Percentiles rank a stretch among this genome's conserved stretches.
Conservation (phyloP, 495 filamentous ascomycete species). For the Penicillium cosmopolitanum region DNA sequence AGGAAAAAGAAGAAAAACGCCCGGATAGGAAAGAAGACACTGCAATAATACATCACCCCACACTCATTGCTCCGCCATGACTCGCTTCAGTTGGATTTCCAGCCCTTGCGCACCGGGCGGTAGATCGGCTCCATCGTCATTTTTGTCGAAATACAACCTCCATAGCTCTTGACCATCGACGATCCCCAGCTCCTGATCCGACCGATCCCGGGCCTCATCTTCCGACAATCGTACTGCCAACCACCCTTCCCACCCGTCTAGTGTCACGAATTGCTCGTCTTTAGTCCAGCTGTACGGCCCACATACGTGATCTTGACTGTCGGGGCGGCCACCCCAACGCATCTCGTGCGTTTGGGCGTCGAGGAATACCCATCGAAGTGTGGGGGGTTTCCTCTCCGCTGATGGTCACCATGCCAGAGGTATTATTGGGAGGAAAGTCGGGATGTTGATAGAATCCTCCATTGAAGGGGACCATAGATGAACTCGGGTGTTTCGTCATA, state of each 20-base stretch:
- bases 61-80: conserved; percentile 15
- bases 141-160: conserved; percentile 34
- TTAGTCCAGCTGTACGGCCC: conserved; percentile 37
- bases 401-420: conserved; percentile 28
- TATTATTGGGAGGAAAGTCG: conserved; percentile 29
- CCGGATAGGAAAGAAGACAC: background rate
- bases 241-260: conserved; percentile 34
- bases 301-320: conserved; percentile 28
- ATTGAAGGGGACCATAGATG: conserved; percentile 30
- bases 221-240: conserved; percentile 28
- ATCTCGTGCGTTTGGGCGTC: conserved; percentile 28
- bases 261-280: conserved; percentile 28
- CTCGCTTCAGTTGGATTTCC: conserved; percentile 31
- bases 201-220: conserved; percentile 18
- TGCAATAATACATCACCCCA: background rate
- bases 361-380: conserved; percentile 34
- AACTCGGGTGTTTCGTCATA: conserved; percentile 28
- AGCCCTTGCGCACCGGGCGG: conserved; percentile 26
- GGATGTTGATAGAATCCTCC: conserved; percentile 31
- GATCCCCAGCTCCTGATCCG: conserved; percentile 19
- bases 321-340: conserved; percentile 33
- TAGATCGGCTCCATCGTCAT: conserved; percentile 33
- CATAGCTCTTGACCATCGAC: conserved; percentile 25
- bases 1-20: background rate
- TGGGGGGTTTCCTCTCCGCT: conserved; percentile 32